Base-by-base conservation (phyloP, 1,284 basidiomycete species). In the Rhodotorula sp. region DNA sequence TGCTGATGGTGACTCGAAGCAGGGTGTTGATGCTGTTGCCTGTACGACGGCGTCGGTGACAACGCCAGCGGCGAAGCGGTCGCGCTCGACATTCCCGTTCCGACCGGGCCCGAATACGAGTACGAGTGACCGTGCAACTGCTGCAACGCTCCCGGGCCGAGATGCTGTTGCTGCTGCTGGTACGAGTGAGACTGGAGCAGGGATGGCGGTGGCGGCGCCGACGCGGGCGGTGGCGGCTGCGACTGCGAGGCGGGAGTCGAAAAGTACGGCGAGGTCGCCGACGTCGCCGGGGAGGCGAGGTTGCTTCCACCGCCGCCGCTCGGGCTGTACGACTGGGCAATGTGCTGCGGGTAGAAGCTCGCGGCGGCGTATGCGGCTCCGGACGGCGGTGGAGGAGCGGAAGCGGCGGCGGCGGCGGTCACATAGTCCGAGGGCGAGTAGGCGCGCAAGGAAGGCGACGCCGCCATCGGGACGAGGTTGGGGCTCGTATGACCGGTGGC, bases 301-400 rank as follows among this genome's bases (percentile, higher is more conserved):
- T 44, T 12, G 53, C 30, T 57, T 33, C 22, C 22, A 15, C 30
- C 37, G 57, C 37, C 18, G 61, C 26, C 26, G 53, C 29, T 54
- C 29, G 53, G 53, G 14, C 33, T 26, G 49, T 57, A 65, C 33
- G 71, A 44, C 29, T 64, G 55, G 30, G 71, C 66, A 65, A 75
- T 70, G 55, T 75, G 73, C 45, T 68, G 68, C 14, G 73, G 68
- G 64, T 75, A 75, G 60, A 73, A 75, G 26, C 64, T 66, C 7
- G 68, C 18, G 22, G 44, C 6, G 42, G 61, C 54, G 22, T 45
- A 59, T 3, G 26, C 53, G 12, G 53, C 37, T n/a, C 20, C 37
- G 48, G 14, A 7, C 17, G 56, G 56, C 29, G 37, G 53, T 10
- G 61, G 61, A 12, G 53, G 53, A 12, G 53, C 61, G 20, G 42